Conservation (phyloP, 306 rosid species). For the Luffa aegyptiaca region DNA sequence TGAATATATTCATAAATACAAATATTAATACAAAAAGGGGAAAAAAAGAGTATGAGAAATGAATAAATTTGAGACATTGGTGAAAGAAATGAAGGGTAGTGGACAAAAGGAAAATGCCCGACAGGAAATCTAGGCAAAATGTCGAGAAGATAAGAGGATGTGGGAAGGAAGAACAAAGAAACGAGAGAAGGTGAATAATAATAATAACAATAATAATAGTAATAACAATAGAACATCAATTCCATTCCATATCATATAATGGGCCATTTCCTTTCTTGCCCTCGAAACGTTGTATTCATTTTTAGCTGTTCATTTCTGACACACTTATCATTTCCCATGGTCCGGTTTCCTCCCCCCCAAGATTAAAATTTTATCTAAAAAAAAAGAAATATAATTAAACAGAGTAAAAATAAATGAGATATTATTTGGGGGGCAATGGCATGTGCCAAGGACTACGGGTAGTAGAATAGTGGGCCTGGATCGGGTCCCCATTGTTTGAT, state of each 20-base stretch:
- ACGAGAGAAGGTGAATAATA: not conserved
- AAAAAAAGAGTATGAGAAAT: too few species aligned
- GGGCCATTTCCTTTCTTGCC: not conserved
- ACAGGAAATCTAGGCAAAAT: constrained; percentile 2
- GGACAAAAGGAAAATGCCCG: not conserved
- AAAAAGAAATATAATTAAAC: not conserved
- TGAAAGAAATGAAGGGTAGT: not conserved
- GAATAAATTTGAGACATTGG: not conserved
- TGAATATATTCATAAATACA: not conserved
- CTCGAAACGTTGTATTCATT: not conserved
- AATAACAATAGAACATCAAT: not conserved
- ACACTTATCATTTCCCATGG: not conserved
- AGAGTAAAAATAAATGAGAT: not conserved
- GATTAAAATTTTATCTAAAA: not conserved
- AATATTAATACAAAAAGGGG: too few species aligned
- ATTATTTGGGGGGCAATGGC: not conserved
- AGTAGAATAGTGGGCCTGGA: not conserved
- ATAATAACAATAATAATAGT: not conserved
- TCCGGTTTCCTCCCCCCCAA: not conserved
- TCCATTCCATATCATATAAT: not conserved
- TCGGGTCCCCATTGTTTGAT: not conserved
- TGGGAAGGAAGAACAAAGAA: not conserved
- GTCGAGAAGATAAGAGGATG: not conserved
- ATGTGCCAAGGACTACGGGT: not conserved
- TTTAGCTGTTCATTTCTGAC: not conserved